These are phyloP conservation scores for Aeschynomene evenia DNA, from an alignment of 306 rosid genomes.

Conservation along the genomic window DNA sequence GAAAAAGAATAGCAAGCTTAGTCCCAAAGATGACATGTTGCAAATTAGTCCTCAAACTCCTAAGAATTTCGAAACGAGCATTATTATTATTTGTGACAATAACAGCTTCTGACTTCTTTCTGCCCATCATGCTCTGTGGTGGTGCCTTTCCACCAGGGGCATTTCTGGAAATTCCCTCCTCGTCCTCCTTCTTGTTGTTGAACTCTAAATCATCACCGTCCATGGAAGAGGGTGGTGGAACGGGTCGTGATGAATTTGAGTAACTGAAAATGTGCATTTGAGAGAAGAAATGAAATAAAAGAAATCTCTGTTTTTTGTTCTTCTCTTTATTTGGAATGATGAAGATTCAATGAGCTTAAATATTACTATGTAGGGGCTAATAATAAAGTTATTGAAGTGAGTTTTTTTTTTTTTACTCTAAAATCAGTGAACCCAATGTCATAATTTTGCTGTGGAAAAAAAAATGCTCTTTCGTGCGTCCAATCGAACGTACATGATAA, in stretches of 20 bases:
- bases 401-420: neutral
- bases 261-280: neutral
- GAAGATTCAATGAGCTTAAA: constrained; percentile 20
- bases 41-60: constrained; percentile 48
- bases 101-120: constrained; percentile 59
- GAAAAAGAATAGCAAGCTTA: constrained; percentile 75
- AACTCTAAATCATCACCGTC: constrained; percentile 34
- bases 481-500: neutral
- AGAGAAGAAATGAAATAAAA: neutral
- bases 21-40: constrained; percentile 71
- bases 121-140: constrained; percentile 48
- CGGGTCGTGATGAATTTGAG: constrained; percentile 8
- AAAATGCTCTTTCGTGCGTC: neutral
- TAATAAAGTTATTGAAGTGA: neutral
- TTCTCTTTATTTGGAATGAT: neutral
- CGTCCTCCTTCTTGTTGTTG: neutral
- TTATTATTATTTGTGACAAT: constrained; percentile 34
- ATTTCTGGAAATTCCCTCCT: neutral
- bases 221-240: neutral
- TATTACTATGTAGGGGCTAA: neutral
- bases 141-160: constrained; percentile 33
- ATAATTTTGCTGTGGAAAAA: neutral
- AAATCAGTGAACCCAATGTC: neutral
- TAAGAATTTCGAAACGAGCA: constrained; percentile 38
- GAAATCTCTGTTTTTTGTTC: neutral